Percentiles rank a stretch among this genome's conserved stretches.
These are phyloP conservation scores for Musa acuminata DNA, from an alignment of 176 grass and related monocot genomes.

Conservation along the genomic window DNA sequence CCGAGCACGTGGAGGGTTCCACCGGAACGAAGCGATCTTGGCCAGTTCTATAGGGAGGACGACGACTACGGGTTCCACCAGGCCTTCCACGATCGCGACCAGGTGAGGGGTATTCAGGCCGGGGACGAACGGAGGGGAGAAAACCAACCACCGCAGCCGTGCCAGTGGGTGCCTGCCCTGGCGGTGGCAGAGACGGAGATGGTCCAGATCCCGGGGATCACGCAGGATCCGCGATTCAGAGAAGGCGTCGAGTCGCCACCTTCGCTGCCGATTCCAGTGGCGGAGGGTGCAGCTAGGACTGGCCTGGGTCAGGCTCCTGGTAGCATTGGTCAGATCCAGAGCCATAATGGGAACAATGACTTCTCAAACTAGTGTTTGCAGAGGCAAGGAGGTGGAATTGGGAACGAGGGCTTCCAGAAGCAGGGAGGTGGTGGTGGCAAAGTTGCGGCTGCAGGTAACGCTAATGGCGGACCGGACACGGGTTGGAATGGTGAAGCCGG, in stretches of 20 bases:
- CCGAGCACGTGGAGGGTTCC: background rate
- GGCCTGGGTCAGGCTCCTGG: background rate
- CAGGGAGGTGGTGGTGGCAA: background rate
- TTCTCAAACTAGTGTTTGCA: constrained; percentile 43
- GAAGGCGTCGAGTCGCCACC: constrained; percentile 17
- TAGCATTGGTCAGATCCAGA: constrained; percentile 37
- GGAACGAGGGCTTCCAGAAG: constrained; percentile 3
- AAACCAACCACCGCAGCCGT: background rate
- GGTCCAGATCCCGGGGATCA: constrained; percentile 43
- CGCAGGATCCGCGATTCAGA: background rate
- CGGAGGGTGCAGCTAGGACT: constrained; percentile 12
- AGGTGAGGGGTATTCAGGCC: background rate
- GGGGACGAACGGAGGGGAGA: constrained; percentile 7
- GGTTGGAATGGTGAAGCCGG: background rate
- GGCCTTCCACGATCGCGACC: background rate
- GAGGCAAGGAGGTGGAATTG: constrained; percentile 28
- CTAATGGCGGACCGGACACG: constrained; percentile 3
- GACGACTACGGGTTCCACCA: constrained; percentile 17
- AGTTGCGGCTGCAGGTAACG: background rate
- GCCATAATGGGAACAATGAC: background rate
- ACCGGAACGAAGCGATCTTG: constrained; percentile 5
- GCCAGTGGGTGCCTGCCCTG: background rate
- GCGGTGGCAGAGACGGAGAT: constrained; percentile 23
- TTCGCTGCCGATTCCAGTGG: background rate
- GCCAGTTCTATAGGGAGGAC: constrained; percentile 20